phyloP scores from a whole-genome alignment of 768 basidiomycete species.

The Dioszegia hungarica region DNA sequence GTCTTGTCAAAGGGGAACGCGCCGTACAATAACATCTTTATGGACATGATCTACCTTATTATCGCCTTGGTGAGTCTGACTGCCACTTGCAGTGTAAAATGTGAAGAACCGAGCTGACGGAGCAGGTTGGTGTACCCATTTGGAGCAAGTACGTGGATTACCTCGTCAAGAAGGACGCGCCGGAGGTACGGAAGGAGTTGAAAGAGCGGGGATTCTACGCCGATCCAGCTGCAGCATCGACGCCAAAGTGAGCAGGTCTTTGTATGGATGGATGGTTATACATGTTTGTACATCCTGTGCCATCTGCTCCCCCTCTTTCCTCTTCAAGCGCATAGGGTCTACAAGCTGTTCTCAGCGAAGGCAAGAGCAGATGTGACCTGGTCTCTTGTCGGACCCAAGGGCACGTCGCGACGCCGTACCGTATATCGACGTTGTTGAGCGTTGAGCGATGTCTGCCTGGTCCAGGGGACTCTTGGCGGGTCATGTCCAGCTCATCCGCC shows the following conservation, averaged over 20 bases:
- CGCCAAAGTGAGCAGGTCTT: too few species aligned
- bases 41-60: conserved; percentile 55
- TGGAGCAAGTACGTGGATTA: conserved; percentile 46
- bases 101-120: neutral
- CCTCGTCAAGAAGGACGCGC: conserved; percentile 11
- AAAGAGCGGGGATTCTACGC: conserved; percentile 21
- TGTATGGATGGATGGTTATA: too few species aligned
- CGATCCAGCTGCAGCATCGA: too few species aligned
- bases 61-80: conserved; percentile 52
- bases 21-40: conserved; percentile 59
- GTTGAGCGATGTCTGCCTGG: too few species aligned
- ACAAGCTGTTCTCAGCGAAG: too few species aligned
- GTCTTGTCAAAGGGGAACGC: conserved; percentile 63
- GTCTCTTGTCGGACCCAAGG: too few species aligned
- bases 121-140: conserved; percentile 43
- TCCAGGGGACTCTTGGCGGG: neutral
- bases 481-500: conserved; percentile 21
- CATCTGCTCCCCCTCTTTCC: too few species aligned
- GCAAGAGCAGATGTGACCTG: too few species aligned
- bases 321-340: too few species aligned
- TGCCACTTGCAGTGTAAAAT: neutral
- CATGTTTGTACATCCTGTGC: too few species aligned
- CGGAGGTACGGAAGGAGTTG: conserved; percentile 17
- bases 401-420: too few species aligned
- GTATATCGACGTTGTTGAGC: too few species aligned